Conservation (phyloP, 306 rosid genomes). For the Glycine soja region DNA sequence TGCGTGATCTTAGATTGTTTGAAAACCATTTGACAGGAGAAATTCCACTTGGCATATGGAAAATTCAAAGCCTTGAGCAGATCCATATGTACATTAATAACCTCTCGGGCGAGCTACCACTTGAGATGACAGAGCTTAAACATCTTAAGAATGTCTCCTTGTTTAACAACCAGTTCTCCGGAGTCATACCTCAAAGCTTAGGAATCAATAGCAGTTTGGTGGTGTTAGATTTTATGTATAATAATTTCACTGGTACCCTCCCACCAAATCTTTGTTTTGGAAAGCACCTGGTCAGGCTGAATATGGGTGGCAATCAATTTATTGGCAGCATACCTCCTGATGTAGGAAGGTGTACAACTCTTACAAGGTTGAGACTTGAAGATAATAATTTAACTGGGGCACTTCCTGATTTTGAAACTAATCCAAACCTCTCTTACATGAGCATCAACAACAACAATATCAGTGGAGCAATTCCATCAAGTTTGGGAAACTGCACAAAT, state of each 20-base stretch:
- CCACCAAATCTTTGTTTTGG: slow-evolving; percentile 85
- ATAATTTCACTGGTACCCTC: slow-evolving; percentile 66
- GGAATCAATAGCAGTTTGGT: slow-evolving; percentile 75
- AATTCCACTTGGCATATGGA: slow-evolving; percentile 82
- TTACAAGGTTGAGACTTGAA: slow-evolving; percentile 64
- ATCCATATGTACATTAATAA: slow-evolving; percentile 66
- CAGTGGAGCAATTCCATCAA: slow-evolving; percentile 67
- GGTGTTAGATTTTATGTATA: slow-evolving; percentile 66
- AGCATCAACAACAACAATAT: slow-evolving; percentile 60
- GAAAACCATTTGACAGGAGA: slow-evolving; percentile 65
- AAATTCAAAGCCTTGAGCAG: slow-evolving; percentile 71
- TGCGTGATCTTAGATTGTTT: slow-evolving; percentile 60
- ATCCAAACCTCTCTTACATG: slow-evolving; percentile 51
- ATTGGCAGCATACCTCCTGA: slow-evolving; percentile 68
- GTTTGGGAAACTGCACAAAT: slow-evolving; percentile 68
- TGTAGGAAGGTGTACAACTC: slow-evolving; percentile 74
- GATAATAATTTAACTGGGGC: slow-evolving; percentile 58
- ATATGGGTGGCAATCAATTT: slow-evolving; percentile 67
- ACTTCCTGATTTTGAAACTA: slow-evolving; percentile 66
- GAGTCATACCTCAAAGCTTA: slow-evolving; percentile 73
- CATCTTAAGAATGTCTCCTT: slow-evolving; percentile 64
- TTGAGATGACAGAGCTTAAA: slow-evolving; percentile 70
- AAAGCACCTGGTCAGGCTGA: slow-evolving; percentile 53
- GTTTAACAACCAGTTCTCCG: slow-evolving; percentile 68
- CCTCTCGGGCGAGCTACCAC: slow-evolving; percentile 75